Conservation (phyloP, 2,329 filamentous ascomycete species). For the Fusarium brevicatenulatum region DNA sequence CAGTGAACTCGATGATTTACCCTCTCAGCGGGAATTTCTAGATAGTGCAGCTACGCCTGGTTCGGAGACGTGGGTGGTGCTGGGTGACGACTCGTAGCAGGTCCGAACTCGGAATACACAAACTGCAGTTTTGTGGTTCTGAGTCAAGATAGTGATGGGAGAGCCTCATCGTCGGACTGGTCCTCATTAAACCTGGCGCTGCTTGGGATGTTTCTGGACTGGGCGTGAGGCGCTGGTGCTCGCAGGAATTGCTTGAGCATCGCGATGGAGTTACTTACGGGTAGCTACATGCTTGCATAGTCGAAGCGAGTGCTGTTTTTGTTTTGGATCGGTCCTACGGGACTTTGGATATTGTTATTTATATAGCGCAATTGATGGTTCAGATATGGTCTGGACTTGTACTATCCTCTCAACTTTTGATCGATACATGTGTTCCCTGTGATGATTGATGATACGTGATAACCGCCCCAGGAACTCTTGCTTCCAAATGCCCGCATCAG, state of each 20-base stretch:
- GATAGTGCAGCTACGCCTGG: conserved; percentile 44
- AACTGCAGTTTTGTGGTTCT: conserved; percentile 39
- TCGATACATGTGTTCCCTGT: not conserved
- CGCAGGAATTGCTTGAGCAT: conserved; percentile 44
- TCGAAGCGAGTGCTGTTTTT: conserved; percentile 27
- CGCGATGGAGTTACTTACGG: conserved; percentile 1
- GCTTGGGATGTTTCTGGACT: conserved; percentile 1
- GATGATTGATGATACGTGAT: no score
- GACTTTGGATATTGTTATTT: not conserved
- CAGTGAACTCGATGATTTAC: conserved; percentile 48
- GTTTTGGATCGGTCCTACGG: conserved; percentile 9
- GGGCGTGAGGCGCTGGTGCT: conserved; percentile 41
- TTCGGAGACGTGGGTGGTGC: conserved; percentile 55
- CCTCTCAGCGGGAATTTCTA: conserved; percentile 46
- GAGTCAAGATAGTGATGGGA: conserved; percentile 41
- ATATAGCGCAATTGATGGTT: conserved; percentile 9
- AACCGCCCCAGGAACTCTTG: no score
- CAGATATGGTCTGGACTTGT: not conserved
- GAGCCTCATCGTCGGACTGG: conserved; percentile 52
- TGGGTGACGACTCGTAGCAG: conserved; percentile 60
- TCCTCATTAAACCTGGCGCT: conserved; percentile 47
- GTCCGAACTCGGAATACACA: conserved; percentile 51
- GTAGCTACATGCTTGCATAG: conserved; percentile 37
- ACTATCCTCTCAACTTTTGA: not conserved
- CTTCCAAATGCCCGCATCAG: no score